Evolutionary conservation across 2,329 filamentous ascomycete genomes (phyloP).

Genomic region (Phyllosticta citrichinensis): DNA sequence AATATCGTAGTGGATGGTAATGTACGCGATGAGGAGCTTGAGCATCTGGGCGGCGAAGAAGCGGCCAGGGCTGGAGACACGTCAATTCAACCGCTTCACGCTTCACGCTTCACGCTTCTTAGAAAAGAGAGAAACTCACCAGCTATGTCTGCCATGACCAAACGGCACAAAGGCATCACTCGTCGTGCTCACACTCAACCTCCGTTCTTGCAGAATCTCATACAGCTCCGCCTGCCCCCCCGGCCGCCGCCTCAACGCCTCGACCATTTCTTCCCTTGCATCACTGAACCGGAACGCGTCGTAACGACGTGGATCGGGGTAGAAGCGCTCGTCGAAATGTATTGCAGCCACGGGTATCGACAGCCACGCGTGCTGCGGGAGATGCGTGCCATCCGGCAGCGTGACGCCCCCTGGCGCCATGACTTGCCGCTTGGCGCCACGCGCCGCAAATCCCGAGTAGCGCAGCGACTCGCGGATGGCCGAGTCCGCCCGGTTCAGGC

Average conservation of each 20-base stretch:
- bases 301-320: slow-evolving; percentile 17
- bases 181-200: slow-evolving; percentile 17
- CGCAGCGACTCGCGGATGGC: slow-evolving; percentile 24
- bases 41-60: slow-evolving; percentile 12
- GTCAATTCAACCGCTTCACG: neutral
- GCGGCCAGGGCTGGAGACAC: slow-evolving; percentile 4
- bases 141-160: slow-evolving; percentile 22
- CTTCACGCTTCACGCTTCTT: no score
- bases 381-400: slow-evolving; percentile 15
- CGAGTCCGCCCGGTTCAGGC: slow-evolving; percentile 19
- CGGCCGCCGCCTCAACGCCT: neutral
- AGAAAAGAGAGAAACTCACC: slow-evolving; percentile 6
- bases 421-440: slow-evolving; percentile 18
- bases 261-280: slow-evolving; percentile 12
- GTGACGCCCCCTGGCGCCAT: slow-evolving; percentile 17
- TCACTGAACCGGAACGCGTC: slow-evolving; percentile 23
- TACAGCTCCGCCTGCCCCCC: neutral
- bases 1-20: slow-evolving; percentile 13
- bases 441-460: slow-evolving; percentile 15
- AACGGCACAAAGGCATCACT: slow-evolving; percentile 18
- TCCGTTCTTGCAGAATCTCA: neutral
- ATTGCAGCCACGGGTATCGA: slow-evolving; percentile 14
- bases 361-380: slow-evolving; percentile 17
- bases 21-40: slow-evolving; percentile 13
- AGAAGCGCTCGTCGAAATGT: slow-evolving; percentile 22